A percentile compares a stretch with the other conserved stretches of the same genome.
Conservation (phyloP, 768 basidiomycete species). For the Botryobasidium botryosum region DNA sequence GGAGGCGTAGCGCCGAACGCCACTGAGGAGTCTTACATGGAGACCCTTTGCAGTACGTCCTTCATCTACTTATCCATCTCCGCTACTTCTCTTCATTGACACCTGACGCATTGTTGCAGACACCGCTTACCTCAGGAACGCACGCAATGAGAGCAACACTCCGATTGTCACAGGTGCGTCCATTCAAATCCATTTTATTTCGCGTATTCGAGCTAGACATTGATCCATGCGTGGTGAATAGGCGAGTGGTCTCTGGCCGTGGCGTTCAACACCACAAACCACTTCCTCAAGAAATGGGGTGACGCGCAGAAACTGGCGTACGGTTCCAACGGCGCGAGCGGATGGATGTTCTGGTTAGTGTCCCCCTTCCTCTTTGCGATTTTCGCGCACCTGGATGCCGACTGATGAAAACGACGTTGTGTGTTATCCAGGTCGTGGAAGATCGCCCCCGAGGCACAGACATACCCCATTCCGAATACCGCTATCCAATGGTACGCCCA, state of each 20-base stretch:
- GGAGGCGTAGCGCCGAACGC: slow-evolving; percentile 2
- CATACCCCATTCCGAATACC: not conserved
- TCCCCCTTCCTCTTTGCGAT: too few relatives aligned
- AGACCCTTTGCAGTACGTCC: slow-evolving; percentile 4
- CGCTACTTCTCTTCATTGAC: too few relatives aligned
- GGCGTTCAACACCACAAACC: not conserved
- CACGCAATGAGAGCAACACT: too few relatives aligned
- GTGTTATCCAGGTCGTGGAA: too few relatives aligned
- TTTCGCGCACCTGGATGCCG: too few relatives aligned
- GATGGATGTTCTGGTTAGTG: slow-evolving; percentile 10
- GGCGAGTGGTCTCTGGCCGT: slow-evolving; percentile 5
- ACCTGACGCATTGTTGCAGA: not conserved
- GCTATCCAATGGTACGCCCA: too few relatives aligned
- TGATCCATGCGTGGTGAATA: too few relatives aligned
- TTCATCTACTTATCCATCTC: too few relatives aligned
- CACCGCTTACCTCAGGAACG: slow-evolving; percentile 1
- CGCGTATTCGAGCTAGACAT: too few relatives aligned
- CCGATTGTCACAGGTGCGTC: too few relatives aligned
- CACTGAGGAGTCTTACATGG: slow-evolving; percentile 1
- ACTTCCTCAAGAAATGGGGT: slow-evolving; percentile 3
- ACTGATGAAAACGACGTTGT: too few relatives aligned
- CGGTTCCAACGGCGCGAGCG: not conserved
- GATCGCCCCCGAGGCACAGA: slow-evolving; percentile 1
- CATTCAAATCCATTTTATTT: too few relatives aligned
- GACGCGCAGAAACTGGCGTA: slow-evolving; percentile 8